phyloP scores from a whole-genome alignment of 2,329 filamentous ascomycete genomes.

The Myriangium duriaei region DNA sequence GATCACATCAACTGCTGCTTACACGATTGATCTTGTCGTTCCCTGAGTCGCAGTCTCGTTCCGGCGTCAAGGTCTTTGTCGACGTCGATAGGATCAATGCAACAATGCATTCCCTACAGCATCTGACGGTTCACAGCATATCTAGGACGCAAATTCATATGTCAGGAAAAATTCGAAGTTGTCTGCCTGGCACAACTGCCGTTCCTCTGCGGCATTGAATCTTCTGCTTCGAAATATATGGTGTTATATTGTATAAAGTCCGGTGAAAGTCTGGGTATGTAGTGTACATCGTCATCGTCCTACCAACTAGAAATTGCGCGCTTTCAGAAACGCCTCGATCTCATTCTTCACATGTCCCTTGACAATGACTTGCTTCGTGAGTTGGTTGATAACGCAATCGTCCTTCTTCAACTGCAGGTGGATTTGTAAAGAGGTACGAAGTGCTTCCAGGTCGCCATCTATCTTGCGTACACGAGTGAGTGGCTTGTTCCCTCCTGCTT shows the following conservation, averaged over 20 bases:
- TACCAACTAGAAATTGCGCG: slow-evolving; percentile 28
- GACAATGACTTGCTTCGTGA: slow-evolving; percentile 63
- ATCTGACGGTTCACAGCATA: too few species aligned
- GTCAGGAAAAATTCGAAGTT: too few species aligned
- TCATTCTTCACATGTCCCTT: slow-evolving; percentile 33
- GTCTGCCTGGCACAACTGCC: too few species aligned
- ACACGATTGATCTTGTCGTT: too few species aligned
- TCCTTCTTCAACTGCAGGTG: slow-evolving; percentile 37
- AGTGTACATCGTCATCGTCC: slow-evolving; percentile 30
- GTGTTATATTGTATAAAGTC: slow-evolving; percentile 34
- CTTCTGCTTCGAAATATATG: slow-evolving; percentile 35
- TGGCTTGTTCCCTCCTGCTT: slow-evolving; percentile 63
- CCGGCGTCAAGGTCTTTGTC: too few species aligned
- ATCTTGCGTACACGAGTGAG: slow-evolving; percentile 68
- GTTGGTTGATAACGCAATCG: slow-evolving; percentile 43
- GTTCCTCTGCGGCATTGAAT: too few species aligned
- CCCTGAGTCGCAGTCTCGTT: too few species aligned
- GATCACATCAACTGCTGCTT: too few species aligned
- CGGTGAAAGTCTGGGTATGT: slow-evolving; percentile 34
- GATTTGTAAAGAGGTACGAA: slow-evolving; percentile 51
- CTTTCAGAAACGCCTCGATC: slow-evolving; percentile 24
- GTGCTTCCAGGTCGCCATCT: slow-evolving; percentile 53
- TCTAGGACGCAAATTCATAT: too few species aligned
- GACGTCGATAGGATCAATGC: too few species aligned
- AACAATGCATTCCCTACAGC: too few species aligned